Conservation (phyloP, 495 filamentous ascomycete species). For the Tuber indicum region DNA sequence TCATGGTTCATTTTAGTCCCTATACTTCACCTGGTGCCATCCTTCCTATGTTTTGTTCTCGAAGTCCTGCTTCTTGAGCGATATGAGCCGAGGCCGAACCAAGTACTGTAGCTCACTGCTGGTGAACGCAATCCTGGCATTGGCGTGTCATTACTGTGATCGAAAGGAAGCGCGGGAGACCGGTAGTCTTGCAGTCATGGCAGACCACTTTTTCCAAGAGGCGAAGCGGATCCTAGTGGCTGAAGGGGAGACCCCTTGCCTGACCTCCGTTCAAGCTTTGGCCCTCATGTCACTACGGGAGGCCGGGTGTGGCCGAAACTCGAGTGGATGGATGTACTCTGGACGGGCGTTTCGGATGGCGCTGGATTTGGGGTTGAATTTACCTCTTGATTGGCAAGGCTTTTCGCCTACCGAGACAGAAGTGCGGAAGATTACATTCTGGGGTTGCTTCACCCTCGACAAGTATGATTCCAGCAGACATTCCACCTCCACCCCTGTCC, state of each 20-base stretch:
- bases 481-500: neutral
- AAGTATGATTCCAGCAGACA: conserved; percentile 49
- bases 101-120: conserved; percentile 67
- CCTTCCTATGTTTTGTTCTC: conserved; percentile 66
- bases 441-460: conserved; percentile 64
- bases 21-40: conserved; percentile 81
- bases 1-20: conserved; percentile 33
- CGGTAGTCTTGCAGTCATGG: conserved; percentile 42
- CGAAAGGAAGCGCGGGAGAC: conserved; percentile 57
- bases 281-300: conserved; percentile 66
- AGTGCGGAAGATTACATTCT: conserved; percentile 63
- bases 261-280: conserved; percentile 74
- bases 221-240: conserved; percentile 52
- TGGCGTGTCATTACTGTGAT: conserved; percentile 67
- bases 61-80: conserved; percentile 64
- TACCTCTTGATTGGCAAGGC: conserved; percentile 26
- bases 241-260: conserved; percentile 52
- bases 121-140: conserved; percentile 66
- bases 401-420: conserved; percentile 48
- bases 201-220: conserved; percentile 64
- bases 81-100: conserved; percentile 51
- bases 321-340: conserved; percentile 61
- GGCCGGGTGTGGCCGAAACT: conserved; percentile 58
- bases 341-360: conserved; percentile 61
- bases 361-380: conserved; percentile 61